A percentile compares a stretch with the other conserved stretches of the same genome.
Conservation (phyloP, 345 rosid species). For the Boechera divaricarpa region DNA sequence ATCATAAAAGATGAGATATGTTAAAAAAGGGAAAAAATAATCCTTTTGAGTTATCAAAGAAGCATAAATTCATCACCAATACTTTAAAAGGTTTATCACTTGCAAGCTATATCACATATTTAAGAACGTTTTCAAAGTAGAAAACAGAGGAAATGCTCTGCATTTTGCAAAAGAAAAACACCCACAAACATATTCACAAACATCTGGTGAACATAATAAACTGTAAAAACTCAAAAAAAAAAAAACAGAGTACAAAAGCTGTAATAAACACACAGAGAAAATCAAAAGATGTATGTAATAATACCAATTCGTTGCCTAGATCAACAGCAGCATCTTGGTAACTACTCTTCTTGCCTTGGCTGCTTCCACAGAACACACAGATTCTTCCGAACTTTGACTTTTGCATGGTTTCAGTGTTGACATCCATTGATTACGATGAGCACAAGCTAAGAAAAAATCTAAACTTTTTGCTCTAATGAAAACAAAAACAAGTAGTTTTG, state of each 20-base stretch:
- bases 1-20: constrained; percentile 23
- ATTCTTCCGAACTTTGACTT: constrained; percentile 65
- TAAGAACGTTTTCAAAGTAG: neutral
- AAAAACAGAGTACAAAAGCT: neutral
- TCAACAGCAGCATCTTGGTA: constrained; percentile 84
- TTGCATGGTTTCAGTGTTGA: constrained; percentile 47
- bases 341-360: constrained; percentile 69
- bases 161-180: neutral
- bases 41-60: constrained; percentile 11
- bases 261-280: neutral
- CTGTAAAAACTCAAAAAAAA: neutral
- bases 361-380: constrained; percentile 95
- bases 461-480: neutral
- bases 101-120: neutral
- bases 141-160: constrained; percentile 13
- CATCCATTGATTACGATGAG: constrained; percentile 48
- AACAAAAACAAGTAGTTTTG: constrained; percentile 1
- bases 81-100: neutral
- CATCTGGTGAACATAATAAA: constrained; percentile 40
- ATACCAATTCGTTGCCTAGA: constrained; percentile 81
- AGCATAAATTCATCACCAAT: constrained; percentile 1
- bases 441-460: constrained; percentile 1
- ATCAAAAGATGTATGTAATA: constrained; percentile 17
- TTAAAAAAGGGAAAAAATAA: neutral
- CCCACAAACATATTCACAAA: constrained; percentile 42